Percentiles rank a stretch among this genome's conserved stretches.
Evolutionary conservation across 2,329 filamentous ascomycete genomes (phyloP).

Genomic region (Xylariaceae sp.): DNA sequence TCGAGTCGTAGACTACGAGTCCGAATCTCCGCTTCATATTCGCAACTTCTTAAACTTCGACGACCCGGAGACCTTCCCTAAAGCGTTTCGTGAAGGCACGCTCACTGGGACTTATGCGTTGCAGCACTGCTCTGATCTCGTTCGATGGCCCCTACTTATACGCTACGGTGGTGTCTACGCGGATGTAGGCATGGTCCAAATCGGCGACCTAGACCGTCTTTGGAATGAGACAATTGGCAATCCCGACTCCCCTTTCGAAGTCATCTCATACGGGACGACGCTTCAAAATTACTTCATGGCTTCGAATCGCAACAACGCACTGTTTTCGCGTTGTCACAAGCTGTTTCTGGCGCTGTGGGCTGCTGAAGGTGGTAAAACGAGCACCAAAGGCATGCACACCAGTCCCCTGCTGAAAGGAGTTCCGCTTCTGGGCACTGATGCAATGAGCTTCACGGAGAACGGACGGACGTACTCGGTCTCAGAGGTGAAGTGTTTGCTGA

Average conservation of each 20-base stretch:
- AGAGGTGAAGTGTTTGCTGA: neutral
- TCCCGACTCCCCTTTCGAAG: constrained; percentile 19
- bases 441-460: neutral
- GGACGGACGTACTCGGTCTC: neutral
- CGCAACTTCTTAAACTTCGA: constrained; percentile 42
- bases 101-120: constrained; percentile 44
- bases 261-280: neutral
- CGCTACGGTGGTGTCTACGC: constrained; percentile 52
- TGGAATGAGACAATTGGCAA: constrained; percentile 46
- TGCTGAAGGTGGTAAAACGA: neutral
- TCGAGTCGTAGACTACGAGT: constrained; percentile 43
- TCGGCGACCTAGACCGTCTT: constrained; percentile 49
- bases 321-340: neutral
- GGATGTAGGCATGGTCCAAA: constrained; percentile 50
- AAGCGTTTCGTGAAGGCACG: constrained; percentile 42
- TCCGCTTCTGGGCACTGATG: neutral
- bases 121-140: constrained; percentile 53
- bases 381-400: neutral
- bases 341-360: neutral
- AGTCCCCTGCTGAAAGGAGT: neutral
- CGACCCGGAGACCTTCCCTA: constrained; percentile 40
- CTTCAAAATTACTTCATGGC: neutral
- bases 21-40: constrained; percentile 42
- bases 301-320: neutral
- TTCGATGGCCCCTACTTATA: constrained; percentile 50